Conservation (phyloP, 148 eudicot species). For the Diospyros kaki region DNA sequence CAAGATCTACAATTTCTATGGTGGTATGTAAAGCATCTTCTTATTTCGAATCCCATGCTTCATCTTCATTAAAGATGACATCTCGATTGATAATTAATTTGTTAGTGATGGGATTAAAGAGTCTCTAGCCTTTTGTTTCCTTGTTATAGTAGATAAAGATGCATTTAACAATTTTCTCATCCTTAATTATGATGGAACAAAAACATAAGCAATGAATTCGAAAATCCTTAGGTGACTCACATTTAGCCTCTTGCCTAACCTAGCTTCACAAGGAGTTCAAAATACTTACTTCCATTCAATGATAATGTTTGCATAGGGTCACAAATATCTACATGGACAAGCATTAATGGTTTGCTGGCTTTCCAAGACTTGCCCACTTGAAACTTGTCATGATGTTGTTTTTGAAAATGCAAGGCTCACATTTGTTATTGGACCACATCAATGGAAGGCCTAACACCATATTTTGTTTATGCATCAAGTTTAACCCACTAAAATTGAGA, state of each 20-base stretch:
- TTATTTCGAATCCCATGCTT: background rate
- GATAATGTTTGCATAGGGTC: background rate
- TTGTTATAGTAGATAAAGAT: background rate
- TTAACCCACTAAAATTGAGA: background rate
- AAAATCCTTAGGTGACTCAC: background rate
- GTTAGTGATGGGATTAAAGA: background rate
- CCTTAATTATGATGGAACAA: background rate
- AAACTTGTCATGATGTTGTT: background rate
- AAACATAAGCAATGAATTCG: background rate
- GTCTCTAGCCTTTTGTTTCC: background rate
- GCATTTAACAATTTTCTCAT: background rate
- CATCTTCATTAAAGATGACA: background rate
- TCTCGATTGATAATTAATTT: too few species aligned
- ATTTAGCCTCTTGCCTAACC: background rate
- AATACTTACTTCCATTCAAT: background rate
- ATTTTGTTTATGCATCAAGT: background rate
- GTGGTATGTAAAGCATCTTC: background rate
- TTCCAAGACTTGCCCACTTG: background rate
- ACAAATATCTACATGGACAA: background rate
- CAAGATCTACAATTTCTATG: background rate
- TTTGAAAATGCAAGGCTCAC: background rate
- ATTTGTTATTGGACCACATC: background rate
- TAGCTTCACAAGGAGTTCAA: background rate
- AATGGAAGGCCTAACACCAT: background rate
- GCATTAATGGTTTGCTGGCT: background rate